Conservation (phyloP, 441 rosid species). For the Jatropha podagrica region DNA sequence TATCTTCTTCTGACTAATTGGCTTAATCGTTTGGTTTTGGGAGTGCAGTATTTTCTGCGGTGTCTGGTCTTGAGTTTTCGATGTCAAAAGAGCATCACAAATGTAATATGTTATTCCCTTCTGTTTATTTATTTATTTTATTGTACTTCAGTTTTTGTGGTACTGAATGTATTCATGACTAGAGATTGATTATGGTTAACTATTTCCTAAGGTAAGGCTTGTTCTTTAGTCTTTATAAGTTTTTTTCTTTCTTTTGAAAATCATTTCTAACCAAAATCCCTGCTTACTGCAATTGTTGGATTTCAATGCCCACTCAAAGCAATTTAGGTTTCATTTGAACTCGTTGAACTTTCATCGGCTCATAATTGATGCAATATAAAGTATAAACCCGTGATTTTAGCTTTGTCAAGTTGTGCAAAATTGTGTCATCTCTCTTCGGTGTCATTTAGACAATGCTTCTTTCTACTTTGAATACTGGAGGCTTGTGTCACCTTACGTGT, state of each 20-base stretch:
- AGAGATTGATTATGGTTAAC: constrained; percentile 20
- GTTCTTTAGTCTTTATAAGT: background rate
- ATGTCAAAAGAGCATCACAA: constrained; percentile 76
- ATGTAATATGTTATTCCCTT: constrained; percentile 46
- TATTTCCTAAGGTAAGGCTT: constrained; percentile 5
- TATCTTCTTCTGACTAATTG: background rate
- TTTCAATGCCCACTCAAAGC: background rate
- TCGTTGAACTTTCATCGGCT: background rate
- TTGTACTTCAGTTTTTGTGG: background rate
- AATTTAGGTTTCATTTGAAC: background rate
- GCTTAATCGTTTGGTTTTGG: constrained; percentile 22
- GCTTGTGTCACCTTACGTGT: constrained; percentile 3
- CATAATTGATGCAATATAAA: constrained; percentile 3
- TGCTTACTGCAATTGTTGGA: background rate
- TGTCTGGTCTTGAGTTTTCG: constrained; percentile 94
- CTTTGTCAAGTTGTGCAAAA: background rate
- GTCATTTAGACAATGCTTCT: background rate
- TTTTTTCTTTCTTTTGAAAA: background rate
- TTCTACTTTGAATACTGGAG: background rate
- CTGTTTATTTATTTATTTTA: background rate
- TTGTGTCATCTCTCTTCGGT: background rate
- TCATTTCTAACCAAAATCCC: background rate
- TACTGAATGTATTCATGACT: background rate
- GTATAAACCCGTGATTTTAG: background rate
- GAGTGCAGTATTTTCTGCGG: constrained; percentile 88